phyloP scores from a whole-genome alignment of 306 rosid genomes.

The Dryas octopetala region DNA sequence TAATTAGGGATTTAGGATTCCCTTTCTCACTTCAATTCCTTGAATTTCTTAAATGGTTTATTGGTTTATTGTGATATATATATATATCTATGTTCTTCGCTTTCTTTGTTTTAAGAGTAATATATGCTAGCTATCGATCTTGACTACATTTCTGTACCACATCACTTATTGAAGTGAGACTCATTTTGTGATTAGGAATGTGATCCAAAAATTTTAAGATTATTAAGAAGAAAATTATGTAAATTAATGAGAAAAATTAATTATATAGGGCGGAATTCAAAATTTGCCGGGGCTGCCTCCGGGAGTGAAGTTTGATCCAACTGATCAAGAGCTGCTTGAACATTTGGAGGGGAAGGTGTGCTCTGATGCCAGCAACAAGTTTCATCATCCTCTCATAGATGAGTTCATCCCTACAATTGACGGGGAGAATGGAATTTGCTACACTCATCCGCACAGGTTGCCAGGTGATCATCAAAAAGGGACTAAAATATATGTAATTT shows the following conservation, averaged over 20 bases:
- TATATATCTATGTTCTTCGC: too few species aligned
- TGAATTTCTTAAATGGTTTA: not conserved
- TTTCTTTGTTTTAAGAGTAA: too few species aligned
- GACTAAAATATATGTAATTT: too few species aligned
- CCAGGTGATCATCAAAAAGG: constrained; percentile 41
- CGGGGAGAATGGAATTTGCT: constrained; percentile 80
- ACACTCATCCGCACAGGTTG: constrained; percentile 76
- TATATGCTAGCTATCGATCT: too few species aligned
- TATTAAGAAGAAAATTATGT: too few species aligned
- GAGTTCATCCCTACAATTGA: constrained; percentile 76
- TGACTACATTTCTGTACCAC: too few species aligned
- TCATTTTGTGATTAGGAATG: too few species aligned
- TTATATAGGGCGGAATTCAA: constrained; percentile 34
- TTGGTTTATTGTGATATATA: not conserved
- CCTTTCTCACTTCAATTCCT: too few species aligned
- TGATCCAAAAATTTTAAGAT: too few species aligned
- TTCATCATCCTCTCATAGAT: constrained; percentile 65
- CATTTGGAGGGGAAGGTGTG: constrained; percentile 73
- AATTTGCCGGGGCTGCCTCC: constrained; percentile 74
- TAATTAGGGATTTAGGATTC: too few species aligned
- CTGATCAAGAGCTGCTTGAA: constrained; percentile 74
- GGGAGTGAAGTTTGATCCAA: constrained; percentile 86
- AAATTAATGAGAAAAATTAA: too few species aligned
- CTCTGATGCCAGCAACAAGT: constrained; percentile 48
- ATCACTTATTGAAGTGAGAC: too few species aligned